Base-by-base conservation (phyloP, 73 alveolate genomes). In the Effrenium voratum region DNA sequence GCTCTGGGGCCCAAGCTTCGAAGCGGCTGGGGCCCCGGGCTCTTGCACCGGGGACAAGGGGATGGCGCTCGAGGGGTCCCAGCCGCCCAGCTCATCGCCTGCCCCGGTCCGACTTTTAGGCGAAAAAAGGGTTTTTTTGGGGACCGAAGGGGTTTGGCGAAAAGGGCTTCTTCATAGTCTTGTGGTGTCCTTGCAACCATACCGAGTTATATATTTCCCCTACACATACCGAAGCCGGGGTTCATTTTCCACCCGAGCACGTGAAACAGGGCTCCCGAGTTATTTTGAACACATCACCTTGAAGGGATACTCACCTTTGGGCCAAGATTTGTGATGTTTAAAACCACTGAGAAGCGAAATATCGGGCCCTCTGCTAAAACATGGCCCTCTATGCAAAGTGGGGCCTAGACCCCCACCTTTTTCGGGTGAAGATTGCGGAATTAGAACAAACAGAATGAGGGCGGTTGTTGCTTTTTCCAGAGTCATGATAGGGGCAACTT, bases 81-180 rank as follows among this genome's bases (percentile, higher is more conserved):
- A 90, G 75, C 73, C 28, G 47, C 97, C 97, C 57, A 90, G 59
- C 76, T 90, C 97, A 13, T 45, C 63, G 50, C 97, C 97, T 90
- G 34, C 22, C 49, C 28, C 19, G n/a, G 41, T 12, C 55, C 85
- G 57, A 1, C 52, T 5, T 22, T 4, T 15, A 5, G 77, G 40
- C 77, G 8, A 36, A 8, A 22, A 10, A 8, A 10, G 12, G 77
- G n/a, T 63, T 63, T 5, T 22, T 63, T 5, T 15, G 77, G 8
- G 77, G 40, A 22, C 77, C 55, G 16, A 40, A n/a, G 49, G 34
- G 34, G 34, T 73, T 8, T 49, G n/a, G 34, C 4, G 84, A 22
- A 16, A 5, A 22, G 32, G 10, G n/a, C 49, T 75, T 50, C 57
- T 5, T 32, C 40, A 63, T 34, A 36, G 5, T 13, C 55, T 16